Conservation (phyloP, 495 filamentous ascomycete species). For the Lichina pygmaea region DNA sequence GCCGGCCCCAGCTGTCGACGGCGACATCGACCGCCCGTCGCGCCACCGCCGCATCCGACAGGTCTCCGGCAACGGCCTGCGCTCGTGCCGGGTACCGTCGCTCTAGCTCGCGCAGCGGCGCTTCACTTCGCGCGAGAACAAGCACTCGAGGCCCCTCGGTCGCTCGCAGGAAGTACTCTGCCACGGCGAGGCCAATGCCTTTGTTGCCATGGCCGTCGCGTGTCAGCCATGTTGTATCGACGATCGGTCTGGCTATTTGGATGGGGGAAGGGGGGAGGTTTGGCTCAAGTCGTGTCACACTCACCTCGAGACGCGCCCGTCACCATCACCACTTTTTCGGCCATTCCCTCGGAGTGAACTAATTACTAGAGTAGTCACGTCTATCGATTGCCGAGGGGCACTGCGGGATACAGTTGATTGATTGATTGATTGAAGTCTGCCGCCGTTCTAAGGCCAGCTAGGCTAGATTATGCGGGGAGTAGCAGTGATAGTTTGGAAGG, state of each 20-base stretch:
- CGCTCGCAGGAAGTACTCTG: conserved; percentile 39
- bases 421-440: too few species aligned
- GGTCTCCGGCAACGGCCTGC: conserved; percentile 45
- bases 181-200: conserved; percentile 62
- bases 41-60: conserved; percentile 35
- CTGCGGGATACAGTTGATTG: too few species aligned
- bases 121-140: conserved; percentile 41
- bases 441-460: too few species aligned
- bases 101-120: conserved; percentile 38
- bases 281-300: too few species aligned
- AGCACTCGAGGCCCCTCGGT: conserved; percentile 32
- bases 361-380: too few species aligned
- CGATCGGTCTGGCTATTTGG: background rate
- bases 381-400: too few species aligned
- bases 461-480: too few species aligned
- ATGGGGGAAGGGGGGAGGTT: too few species aligned
- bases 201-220: background rate
- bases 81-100: conserved; percentile 36
- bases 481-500: too few species aligned
- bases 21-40: conserved; percentile 33
- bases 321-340: conserved; percentile 30
- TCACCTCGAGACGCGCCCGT: conserved; percentile 35
- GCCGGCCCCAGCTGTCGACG: conserved; percentile 30
- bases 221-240: background rate
- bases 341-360: conserved; percentile 5